phyloP scores from a whole-genome alignment of 106 monocot species.

The Alisma plantagoaquatica region DNA sequence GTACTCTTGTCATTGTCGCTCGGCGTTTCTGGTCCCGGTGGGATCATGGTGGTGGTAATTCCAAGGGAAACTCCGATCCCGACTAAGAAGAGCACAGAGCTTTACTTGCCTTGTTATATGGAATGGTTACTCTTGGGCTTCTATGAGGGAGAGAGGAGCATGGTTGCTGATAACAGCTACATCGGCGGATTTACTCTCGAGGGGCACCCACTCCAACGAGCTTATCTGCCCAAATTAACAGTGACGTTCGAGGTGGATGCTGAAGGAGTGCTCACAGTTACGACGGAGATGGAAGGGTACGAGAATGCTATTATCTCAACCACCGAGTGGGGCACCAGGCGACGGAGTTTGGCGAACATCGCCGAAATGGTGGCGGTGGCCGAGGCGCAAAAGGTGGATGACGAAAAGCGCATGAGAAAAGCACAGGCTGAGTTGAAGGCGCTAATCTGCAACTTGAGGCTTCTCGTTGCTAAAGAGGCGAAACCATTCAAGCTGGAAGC shows the following conservation, averaged over 20 bases:
- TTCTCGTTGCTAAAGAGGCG: too few relatives aligned
- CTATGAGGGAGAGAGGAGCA: constrained; percentile 11
- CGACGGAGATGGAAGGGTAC: too few relatives aligned
- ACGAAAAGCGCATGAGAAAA: neutral
- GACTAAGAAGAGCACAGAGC: neutral
- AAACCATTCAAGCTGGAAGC: too few relatives aligned
- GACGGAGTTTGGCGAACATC: neutral
- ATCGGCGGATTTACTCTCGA: constrained; percentile 6
- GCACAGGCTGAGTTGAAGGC: neutral
- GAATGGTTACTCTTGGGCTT: neutral
- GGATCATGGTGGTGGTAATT: constrained; percentile 6
- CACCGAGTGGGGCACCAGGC: constrained; percentile 9
- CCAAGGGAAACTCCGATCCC: constrained; percentile 9
- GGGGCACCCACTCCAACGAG: constrained; percentile 4
- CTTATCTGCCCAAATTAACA: constrained; percentile 3
- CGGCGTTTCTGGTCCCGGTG: neutral
- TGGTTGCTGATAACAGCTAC: constrained; percentile 8
- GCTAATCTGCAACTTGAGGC: too few relatives aligned
- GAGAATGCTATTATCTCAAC: too few relatives aligned
- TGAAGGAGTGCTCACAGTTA: constrained; percentile 9
- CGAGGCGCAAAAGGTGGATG: neutral
- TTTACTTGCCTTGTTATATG: neutral
- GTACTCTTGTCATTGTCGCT: constrained; percentile 1
- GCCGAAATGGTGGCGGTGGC: neutral
- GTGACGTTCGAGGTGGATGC: constrained; percentile 11